Base-by-base conservation (phyloP, 352 stramenopile species). In the Pseudoperonospora humuli region DNA sequence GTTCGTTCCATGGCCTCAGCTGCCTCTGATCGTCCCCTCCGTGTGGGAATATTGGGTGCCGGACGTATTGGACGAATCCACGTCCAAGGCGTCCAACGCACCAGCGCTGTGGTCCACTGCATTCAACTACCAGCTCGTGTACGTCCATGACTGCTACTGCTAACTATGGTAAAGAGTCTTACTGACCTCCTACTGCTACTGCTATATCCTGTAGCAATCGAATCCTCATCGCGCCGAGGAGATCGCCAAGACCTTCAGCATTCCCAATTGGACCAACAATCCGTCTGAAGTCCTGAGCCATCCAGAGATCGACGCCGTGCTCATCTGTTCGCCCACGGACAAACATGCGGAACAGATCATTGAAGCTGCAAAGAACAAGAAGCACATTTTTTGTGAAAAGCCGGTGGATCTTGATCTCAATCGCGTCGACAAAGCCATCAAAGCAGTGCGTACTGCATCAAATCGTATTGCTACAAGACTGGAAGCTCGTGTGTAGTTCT, bases 321-420 rank as follows among this genome's bases (percentile, higher is more conserved):
- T 96, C 73, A 98, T 98, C 69, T 98, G 94, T 64, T 98, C 92
- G 9, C 94, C 94, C 2, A 97, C 86, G 13, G 64, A 81, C 21
- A 88, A 76, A 40, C 94, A 98, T 71, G 94, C 93, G 10, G 80
- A 96, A 52, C 94, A 98, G 71, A 97, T 98, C 58, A 92, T 96
- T 32, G 79, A 87, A 24, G 89, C 83, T 17, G 93, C 93, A 13
- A 76, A 75, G 10, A 76, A 92, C 51, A 84, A 85, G 35, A 98
- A 98, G 62, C 79, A 97, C 57, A 91, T 98, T 32, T 97, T 98
- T 50, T 97, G 89, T 55, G 90, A 98, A 68, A 98, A 98, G 52
- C 92, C 92, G 8, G 87, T 98, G 49, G 90, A 95, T 35, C 87
- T 95, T n/a, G 87, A 92, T 57, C 62, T 97, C 3, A 52, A 73